Conservation (phyloP, 352 stramenopile species). For the Thalassiosira livingstoniorum region DNA sequence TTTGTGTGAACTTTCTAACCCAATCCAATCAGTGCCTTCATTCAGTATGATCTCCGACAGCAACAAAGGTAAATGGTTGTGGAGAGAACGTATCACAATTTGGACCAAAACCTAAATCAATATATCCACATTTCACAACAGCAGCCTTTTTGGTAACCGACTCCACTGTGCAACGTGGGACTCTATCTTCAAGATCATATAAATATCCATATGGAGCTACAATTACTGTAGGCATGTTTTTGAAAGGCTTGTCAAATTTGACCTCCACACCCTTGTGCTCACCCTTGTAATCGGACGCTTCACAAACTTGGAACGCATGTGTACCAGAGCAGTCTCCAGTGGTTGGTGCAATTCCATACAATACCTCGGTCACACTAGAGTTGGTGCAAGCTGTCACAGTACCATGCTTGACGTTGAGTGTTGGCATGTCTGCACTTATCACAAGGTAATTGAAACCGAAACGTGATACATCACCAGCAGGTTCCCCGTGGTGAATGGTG, state of each 20-base stretch:
- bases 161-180: background rate
- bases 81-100: background rate
- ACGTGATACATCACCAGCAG: background rate
- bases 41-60: no score
- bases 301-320: no score
- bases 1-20: no score
- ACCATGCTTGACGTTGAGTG: conserved; percentile 3
- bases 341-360: background rate
- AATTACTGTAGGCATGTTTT: conserved; percentile 9
- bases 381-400: background rate
- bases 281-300: background rate
- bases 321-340: background rate
- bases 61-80: conserved; percentile 1
- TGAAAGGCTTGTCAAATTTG: conserved; percentile 6
- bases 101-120: background rate
- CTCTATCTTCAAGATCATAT: background rate
- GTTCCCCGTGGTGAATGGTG: background rate
- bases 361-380: background rate
- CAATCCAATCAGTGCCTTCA: no score
- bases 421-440: conserved; percentile 6
- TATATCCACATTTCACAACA: conserved; percentile 4
- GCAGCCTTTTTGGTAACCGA: background rate
- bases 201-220: background rate
- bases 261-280: conserved; percentile 2
- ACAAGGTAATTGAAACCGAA: conserved; percentile 14